Base-by-base conservation (phyloP, 164 flowering plant genomes). In the Berberis vulgaris region DNA sequence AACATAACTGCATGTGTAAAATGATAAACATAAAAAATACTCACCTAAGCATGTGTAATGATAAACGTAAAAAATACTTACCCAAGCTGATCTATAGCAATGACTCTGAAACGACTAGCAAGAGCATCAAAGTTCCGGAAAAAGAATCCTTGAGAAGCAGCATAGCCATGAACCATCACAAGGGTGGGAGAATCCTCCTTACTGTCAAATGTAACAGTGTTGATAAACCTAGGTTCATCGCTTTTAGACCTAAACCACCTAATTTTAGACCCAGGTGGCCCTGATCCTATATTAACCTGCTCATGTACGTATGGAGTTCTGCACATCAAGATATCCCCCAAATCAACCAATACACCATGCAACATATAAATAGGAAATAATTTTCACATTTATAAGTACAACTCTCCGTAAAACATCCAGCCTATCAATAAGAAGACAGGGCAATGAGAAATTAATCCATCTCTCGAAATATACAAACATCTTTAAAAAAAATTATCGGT, bases 51-150 rank as follows among this genome's bases (percentile, higher is more conserved):
- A n/a, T 8, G 40, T 41, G 5, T 13, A 43, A 55, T 11, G 60
- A 64, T 2, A 26, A 55, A 12, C 67, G 53, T 44, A 39, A 62
- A 1, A 61, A 5, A 2, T 72, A 60, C 83, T 77, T 43, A 94
- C 97, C 97, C 99, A 67, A 95, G 96, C 72, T 87, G 97, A 81
- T 95, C 99, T 68, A 91, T 81, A 49, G 97, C 94, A 61, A 95
- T 89, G 59, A 95, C 82, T 70, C 77, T 80, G 69, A 91, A 95
- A 55, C 75, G 84, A 40, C 72, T 79, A 42, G 96, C 90, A 64
- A 94, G 96, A 11, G 86, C 88, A 80, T 91, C 96, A 69, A 89
- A 89, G 66, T 91, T 94, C 43, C 94, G 80, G 67, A 89, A 94
- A 75, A 91, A 95, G 83, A 95, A 91, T 11, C 99, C 97, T 60